phyloP scores from a whole-genome alignment of 805 yeast species.

The Saccharomycopsis javanensis region DNA sequence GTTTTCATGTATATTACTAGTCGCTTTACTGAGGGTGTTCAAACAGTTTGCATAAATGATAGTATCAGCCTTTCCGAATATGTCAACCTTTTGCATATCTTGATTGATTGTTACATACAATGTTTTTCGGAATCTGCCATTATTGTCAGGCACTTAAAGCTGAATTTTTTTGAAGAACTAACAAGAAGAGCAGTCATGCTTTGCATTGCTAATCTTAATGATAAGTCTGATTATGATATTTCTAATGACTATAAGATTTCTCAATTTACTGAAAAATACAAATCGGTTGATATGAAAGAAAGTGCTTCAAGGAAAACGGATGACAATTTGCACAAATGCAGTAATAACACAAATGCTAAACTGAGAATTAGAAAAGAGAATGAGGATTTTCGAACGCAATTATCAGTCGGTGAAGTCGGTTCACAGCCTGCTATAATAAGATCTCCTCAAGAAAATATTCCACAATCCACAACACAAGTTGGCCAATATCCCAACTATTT shows the following conservation, averaged over 20 bases:
- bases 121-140: conserved; percentile 1
- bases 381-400: not conserved
- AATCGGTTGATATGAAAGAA: not conserved
- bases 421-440: not conserved
- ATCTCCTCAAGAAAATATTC: not conserved
- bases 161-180: conserved; percentile 7
- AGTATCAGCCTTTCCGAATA: not conserved
- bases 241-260: conserved; percentile 5
- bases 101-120: conserved; percentile 8
- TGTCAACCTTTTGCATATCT: conserved; percentile 4
- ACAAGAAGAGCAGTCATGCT: conserved; percentile 10
- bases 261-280: not conserved
- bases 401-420: not conserved
- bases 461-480: not conserved
- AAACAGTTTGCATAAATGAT: not conserved
- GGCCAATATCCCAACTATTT: not conserved
- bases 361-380: not conserved
- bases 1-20: conserved; percentile 4
- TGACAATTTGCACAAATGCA: not conserved
- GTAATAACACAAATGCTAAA: not conserved
- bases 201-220: conserved; percentile 11
- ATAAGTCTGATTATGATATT: conserved; percentile 2
- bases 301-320: not conserved
- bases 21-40: not conserved
- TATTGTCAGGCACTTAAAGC: not conserved